Evolutionary conservation across 306 rosid genomes (phyloP), one percentile per base, ranked within the genome.

Genomic region (Gleditsia sinensis): DNA sequence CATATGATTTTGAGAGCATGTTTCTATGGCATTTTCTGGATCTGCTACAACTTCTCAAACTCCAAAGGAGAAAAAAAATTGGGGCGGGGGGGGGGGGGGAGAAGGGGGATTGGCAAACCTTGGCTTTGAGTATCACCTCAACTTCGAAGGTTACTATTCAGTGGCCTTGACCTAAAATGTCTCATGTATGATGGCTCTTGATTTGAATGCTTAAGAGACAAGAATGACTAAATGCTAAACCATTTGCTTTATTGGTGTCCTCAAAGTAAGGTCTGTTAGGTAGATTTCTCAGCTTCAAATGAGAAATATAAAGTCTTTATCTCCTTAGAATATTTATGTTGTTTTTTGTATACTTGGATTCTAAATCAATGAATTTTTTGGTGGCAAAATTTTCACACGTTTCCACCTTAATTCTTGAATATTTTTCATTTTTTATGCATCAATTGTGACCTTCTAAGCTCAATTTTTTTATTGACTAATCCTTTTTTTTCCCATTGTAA

Each of bases 181-280:
- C n/a, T n/a, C n/a, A n/a, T n/a, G n/a, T n/a, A n/a, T n/a, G n/a
- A n/a, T n/a, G n/a, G n/a, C n/a, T n/a, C n/a, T n/a, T n/a, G n/a
- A n/a, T 28, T 28, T 28, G 32, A 2, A 28, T 28, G 32, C 32
- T 28, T 28, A 28, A 28, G 32, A 28, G 4, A 28, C 4, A 28
- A 28, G n/a, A 28, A 4, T 28, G 32, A 28, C 32, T 28, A n/a
- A n/a, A n/a, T n/a, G n/a, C n/a, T 28, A 4, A 1, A 28, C 2
- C 6, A 27, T 53, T 39, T 42, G 24, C 66, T 69, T 75, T 68
- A 42, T 7, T 56, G 11, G 39, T 61, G 56, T 45, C 33, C 25
- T 77, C 28, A 23, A 68, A 57, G n/a, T n/a, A n/a, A n/a, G n/a
- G n/a, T n/a, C n/a, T n/a, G 4, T 46, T 77, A 25, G 16, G 74